Evolutionary conservation across 75 land plant species (phyloP).

Genomic region (Selaginella tamariscina): DNA sequence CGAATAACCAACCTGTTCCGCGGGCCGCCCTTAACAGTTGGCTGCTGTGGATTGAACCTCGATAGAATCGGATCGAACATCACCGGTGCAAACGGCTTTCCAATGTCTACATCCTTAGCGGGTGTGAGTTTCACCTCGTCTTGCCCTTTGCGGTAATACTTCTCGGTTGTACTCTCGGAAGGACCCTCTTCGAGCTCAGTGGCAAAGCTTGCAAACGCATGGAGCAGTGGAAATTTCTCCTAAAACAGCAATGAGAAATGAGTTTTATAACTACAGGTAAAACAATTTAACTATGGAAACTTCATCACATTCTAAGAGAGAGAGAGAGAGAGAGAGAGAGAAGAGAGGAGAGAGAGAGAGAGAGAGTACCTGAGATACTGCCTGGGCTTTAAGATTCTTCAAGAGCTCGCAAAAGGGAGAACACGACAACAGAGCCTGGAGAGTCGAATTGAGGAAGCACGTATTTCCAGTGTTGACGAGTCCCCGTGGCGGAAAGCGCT

Average conservation of each 20-base stretch:
- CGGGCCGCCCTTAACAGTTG: constrained; percentile 36
- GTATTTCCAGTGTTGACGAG: constrained; percentile 79
- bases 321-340: neutral
- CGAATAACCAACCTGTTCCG: constrained; percentile 56
- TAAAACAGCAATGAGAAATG: constrained; percentile 13
- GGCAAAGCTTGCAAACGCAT: constrained; percentile 68
- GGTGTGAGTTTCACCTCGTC: no score
- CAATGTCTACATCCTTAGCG: constrained; percentile 33
- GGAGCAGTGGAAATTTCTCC: constrained; percentile 62
- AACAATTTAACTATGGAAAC: neutral
- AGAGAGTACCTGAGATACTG: constrained; percentile 52
- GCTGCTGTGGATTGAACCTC: constrained; percentile 67
- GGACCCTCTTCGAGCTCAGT: constrained; percentile 23
- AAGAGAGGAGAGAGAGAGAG: neutral
- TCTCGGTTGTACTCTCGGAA: constrained; percentile 30
- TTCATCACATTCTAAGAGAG: neutral
- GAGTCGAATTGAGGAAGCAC: constrained; percentile 84
- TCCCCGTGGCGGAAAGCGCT: constrained; percentile 49
- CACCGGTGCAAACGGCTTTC: constrained; percentile 52
- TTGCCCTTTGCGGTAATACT: constrained; percentile 27
- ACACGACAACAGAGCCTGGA: constrained; percentile 89
- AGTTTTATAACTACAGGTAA: neutral
- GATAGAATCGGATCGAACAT: constrained; percentile 84
- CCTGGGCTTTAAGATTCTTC: constrained; percentile 34
- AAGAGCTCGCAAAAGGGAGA: constrained; percentile 76